Evolutionary conservation across 2,329 filamentous ascomycete genomes (phyloP).

Genomic region (Hypomyces rosellus): DNA sequence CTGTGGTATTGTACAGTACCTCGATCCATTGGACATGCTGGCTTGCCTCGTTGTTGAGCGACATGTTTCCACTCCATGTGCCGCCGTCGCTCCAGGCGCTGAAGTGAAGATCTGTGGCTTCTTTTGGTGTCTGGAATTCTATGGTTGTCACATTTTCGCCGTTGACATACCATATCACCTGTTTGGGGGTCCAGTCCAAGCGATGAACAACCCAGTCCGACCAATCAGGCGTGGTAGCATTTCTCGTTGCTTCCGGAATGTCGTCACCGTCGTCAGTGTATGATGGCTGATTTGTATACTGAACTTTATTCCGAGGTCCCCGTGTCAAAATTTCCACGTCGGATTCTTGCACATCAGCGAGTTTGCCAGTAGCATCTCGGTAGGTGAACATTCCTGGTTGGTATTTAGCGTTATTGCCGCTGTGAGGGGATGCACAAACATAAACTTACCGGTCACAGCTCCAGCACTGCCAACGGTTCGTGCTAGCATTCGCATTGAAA

Average conservation of each 20-base stretch:
- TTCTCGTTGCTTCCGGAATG: constrained; percentile 40
- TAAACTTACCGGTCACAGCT: constrained; percentile 37
- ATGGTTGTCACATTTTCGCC: constrained; percentile 44
- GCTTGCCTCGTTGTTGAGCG: constrained; percentile 38
- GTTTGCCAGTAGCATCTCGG: constrained; percentile 27
- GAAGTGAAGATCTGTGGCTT: constrained; percentile 46
- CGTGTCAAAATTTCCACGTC: constrained; percentile 48
- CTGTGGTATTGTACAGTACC: constrained; percentile 46
- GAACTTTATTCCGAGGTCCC: constrained; percentile 37
- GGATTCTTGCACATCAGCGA: constrained; percentile 38
- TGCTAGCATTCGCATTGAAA: constrained; percentile 43
- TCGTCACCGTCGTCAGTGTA: constrained; percentile 39
- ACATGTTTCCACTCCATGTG: constrained; percentile 55
- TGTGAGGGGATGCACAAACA: too few species aligned
- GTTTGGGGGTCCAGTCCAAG: constrained; percentile 51
- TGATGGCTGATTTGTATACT: constrained; percentile 57
- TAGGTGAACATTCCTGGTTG: constrained; percentile 42
- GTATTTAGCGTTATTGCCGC: too few species aligned
- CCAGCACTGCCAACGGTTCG: constrained; percentile 42
- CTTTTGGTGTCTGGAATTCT: constrained; percentile 48
- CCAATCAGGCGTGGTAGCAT: constrained; percentile 45
- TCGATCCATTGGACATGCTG: constrained; percentile 59
- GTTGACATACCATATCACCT: constrained; percentile 52
- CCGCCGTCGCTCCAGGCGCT: constrained; percentile 59
- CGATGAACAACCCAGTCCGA: constrained; percentile 52